A percentile compares a stretch with the other conserved stretches of the same genome.
Conservation (phyloP, 2,329 filamentous ascomycete genomes). For the Arthrinium phaeospermum region DNA sequence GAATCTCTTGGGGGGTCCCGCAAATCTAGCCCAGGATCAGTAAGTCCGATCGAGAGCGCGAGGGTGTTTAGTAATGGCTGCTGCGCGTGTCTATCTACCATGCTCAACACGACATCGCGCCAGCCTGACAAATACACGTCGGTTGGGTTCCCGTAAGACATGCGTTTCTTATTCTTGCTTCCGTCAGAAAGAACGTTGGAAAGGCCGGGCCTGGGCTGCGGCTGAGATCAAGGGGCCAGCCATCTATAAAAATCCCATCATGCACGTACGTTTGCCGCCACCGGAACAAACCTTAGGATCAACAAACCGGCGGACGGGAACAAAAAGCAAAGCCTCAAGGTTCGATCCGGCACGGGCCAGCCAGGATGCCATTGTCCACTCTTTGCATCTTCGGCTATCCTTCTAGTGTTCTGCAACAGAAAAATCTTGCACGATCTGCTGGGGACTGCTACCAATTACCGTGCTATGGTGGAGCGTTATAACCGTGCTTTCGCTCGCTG, state of each 20-base stretch:
- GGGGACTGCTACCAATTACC: neutral
- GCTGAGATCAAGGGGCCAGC: neutral
- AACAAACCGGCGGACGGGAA: neutral
- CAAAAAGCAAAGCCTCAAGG: neutral
- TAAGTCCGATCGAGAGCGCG: neutral
- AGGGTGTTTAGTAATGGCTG: neutral
- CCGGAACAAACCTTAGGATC: neutral
- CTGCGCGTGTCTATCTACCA: neutral
- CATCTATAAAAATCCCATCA: neutral
- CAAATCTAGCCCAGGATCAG: neutral
- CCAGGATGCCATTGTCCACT: neutral
- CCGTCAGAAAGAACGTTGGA: neutral
- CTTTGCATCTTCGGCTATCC: neutral
- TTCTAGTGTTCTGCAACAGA: neutral
- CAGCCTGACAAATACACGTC: neutral
- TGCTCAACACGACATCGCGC: too few relatives aligned
- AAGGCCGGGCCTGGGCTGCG: neutral
- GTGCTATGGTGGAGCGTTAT: neutral
- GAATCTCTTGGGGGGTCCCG: neutral
- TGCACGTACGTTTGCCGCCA: neutral
- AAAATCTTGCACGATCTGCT: neutral
- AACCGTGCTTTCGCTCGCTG: neutral
- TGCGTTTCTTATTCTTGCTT: neutral
- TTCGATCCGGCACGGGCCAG: neutral
- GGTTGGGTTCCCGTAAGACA: neutral